phyloP scores from a whole-genome alignment of 805 yeast species.

The Starmerella scarabaei region DNA sequence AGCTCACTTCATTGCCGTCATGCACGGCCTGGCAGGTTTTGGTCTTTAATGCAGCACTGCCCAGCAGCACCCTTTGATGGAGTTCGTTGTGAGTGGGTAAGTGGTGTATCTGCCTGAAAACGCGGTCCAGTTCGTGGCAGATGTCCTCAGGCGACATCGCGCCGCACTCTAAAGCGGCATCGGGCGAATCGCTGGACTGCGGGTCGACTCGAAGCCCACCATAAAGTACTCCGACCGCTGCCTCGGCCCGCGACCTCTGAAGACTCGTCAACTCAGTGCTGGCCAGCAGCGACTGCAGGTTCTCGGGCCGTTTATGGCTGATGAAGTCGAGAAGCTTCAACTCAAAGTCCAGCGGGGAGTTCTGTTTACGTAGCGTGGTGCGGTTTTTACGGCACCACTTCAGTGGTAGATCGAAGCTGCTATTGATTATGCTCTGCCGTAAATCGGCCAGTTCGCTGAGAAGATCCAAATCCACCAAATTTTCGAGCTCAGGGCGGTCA shows the following conservation, averaged over 20 bases:
- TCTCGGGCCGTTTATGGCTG: not conserved
- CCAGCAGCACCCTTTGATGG: conserved; percentile 4
- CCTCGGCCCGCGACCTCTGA: not conserved
- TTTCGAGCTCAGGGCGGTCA: not conserved
- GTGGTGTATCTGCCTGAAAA: conserved; percentile 5
- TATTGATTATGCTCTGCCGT: not conserved
- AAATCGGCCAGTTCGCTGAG: not conserved
- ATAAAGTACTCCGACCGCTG: not conserved
- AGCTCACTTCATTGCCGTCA: too few species aligned
- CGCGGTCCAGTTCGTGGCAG: not conserved
- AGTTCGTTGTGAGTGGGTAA: conserved; percentile 5
- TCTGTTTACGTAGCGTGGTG: not conserved
- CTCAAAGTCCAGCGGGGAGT: not conserved
- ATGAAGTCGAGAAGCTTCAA: not conserved
- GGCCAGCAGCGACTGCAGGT: not conserved
- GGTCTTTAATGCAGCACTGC: conserved; percentile 9
- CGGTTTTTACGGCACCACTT: not conserved
- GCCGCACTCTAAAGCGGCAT: not conserved
- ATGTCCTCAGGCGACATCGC: not conserved
- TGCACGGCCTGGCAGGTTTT: not conserved
- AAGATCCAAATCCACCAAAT: not conserved
- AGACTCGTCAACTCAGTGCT: not conserved
- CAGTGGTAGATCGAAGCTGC: not conserved
- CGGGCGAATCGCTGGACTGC: conserved; percentile 2
- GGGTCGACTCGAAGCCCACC: not conserved